Base-by-base conservation (phyloP, 441 rosid species). In the Flueggea neowawraea region DNA sequence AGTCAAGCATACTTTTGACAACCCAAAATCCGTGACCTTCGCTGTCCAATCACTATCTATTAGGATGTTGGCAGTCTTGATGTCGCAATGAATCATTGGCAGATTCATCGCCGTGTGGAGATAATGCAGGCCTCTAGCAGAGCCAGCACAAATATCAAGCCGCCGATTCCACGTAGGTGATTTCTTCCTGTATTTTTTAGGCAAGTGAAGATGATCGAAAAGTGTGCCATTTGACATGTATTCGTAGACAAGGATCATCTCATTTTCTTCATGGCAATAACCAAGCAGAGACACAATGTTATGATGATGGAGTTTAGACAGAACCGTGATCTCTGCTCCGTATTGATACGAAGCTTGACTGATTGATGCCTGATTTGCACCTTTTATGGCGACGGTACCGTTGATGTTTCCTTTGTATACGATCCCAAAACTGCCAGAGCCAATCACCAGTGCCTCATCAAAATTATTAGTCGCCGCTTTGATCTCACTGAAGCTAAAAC, bases 21-120 rank as follows among this genome's bases (percentile, higher is more conserved):
- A 55, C 10, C 81, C 84, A 16, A 79, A 79, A 54, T 71, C 79
- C 31, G 73, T 64, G 36, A 71, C 62, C 48, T 67, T 75, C 3
- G 75, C 72, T 47, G 44, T 69, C 70, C 64, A 70, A 2, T 66
- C 62, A 17, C 60, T 41, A 39, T 66, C 75, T 15, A 74, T 17
- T 36, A 75, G 39, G 43, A 70, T 74, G 60, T 74, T 69, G 31
- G 68, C 58, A 10, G 62, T 69, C 68, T 74, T 74, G 16, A 74
- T 64, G 28, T 74, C 75, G 7, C 78, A 69, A 55, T 70, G 78
- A n/a, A 74, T 64, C 8, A 66, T 60, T 11, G 53, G 51, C 12
- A 13, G 53, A 39, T 58, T 58, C 32, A 47, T n/a, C 12, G 64
- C 60, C 7, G 58, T 52, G 58, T 53, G 71, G 52, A 71, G 71